Base-by-base conservation (phyloP, 805 yeast genomes). In the Candida succiphila region DNA sequence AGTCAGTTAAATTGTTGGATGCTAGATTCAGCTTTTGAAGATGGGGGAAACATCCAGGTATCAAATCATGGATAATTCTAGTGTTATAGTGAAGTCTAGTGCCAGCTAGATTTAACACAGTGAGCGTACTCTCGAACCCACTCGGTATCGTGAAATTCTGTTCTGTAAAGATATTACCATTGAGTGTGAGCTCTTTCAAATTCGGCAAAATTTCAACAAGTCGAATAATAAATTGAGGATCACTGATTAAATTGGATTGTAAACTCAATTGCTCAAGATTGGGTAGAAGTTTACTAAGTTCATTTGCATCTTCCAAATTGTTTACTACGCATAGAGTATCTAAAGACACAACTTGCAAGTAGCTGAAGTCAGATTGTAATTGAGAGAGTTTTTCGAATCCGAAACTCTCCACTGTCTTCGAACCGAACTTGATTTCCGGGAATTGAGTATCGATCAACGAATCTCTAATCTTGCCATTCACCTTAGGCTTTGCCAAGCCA, bases 321-420 rank as follows among this genome's bases (percentile, higher is more conserved):
- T 43, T 39, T 17, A 33, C 40, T 3, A 81, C 53, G 7, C 56
- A 37, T 36, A 65, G 54, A 17, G 60, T 50, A 22, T 69, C 70
- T 27, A 86, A 48, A 1, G 84, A 67, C 1, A 78, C 60, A 4
- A 63, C 54, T n/a, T 41, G 44, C 32, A 84, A 56, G 9, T 58
- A 49, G 3, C 40, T 43, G 27, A 75, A 64, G 37, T 78, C 55
- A 1, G 67, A 49, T 41, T 74, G 79, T 12, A 65, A 45, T n/a
- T 43, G 31, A 29, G 68, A 63, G 29, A 78, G 49, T 39, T 69
- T 67, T 17, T 72, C 78, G 46, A 83, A 76, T 1, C 95, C 95
- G 36, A 61, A 69, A 19, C 71, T 66, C 45, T 82, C 78, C 7
- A 75, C 74, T 5, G 43, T 40, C 49, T 85, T 85, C 1, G 59